Evolutionary conservation across 305 asterid genomes (phyloP), one percentile per base, ranked within the genome.

Genomic region (Fraxinus paxiana): DNA sequence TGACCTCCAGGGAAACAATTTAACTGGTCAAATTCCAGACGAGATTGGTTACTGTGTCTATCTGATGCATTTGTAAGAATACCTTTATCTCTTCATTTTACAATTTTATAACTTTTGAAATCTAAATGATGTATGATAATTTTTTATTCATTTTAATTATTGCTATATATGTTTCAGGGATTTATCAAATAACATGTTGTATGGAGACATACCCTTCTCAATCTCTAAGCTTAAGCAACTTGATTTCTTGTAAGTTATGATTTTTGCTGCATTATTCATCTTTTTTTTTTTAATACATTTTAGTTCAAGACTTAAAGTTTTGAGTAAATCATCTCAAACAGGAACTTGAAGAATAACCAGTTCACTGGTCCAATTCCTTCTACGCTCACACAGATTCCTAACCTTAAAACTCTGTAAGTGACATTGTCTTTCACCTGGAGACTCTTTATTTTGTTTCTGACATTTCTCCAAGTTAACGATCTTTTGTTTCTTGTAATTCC

Each of bases 301-400:
- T 54, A 30, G 46, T n/a, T 18, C 38, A 28, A 26, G 15, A 12
- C 15, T 7, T 6, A 1, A 8, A 24, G 34, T 12, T 59, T 63
- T 20, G 35, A 3, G 15, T 24, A 5, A 51, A 48, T 56, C 38
- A 48, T 73, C 65, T 7, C 38, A 65, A 56, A 26, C 87, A 96
- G 99, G 90, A 93, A 83, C 86, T 73, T 96, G 90, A 96, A 90
- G 89, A 91, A 87, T 92, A 96, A 96, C 82, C 97, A 93, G 83
- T 86, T 96, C 77, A 88, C 91, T 1, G 99, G 99, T 78, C 98
- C 99, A 22, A 92, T 96, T 20, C 99, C 99, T 48, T 94, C 99
- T 30, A 94, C 99, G 0, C 81, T 96, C 43, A 94, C 99, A 1
- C 98, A 96, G 87, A 93, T 94, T 83, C 99, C 99, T 15, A 96